Evolutionary conservation across 805 yeast genomes (phyloP).

Genomic region (Spathaspora gorwiae): DNA sequence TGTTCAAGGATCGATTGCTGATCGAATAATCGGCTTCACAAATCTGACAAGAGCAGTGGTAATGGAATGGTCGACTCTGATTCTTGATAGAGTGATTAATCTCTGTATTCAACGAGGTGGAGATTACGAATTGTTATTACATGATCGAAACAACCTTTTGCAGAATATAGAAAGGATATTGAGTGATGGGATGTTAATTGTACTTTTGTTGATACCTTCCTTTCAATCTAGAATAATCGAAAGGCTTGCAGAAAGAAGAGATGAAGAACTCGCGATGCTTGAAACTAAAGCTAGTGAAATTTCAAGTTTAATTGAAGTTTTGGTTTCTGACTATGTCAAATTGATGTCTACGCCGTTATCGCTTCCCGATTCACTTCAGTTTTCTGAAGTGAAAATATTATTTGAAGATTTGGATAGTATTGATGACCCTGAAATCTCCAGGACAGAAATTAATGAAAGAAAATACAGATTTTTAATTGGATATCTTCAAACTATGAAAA

Average conservation of each 20-base stretch:
- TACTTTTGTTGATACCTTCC: conserved; percentile 15
- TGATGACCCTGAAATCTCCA: neutral
- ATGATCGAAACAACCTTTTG: conserved; percentile 5
- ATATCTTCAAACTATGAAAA: conserved; percentile 1
- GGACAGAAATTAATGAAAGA: conserved; percentile 1
- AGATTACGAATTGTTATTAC: conserved; percentile 18
- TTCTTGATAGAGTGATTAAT: conserved; percentile 9
- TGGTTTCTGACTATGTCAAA: conserved; percentile 7
- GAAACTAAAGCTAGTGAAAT: conserved; percentile 3
- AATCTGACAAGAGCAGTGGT: conserved; percentile 1
- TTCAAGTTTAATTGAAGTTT: conserved; percentile 6
- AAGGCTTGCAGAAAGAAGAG: conserved; percentile 14
- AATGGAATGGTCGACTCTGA: neutral
- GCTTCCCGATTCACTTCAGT: conserved; percentile 3
- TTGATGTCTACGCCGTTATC: conserved; percentile 4
- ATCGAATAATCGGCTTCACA: neutral
- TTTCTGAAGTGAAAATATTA: neutral
- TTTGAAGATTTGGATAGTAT: neutral
- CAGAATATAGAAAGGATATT: conserved; percentile 12
- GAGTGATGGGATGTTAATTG: conserved; percentile 15
- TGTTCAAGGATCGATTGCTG: neutral
- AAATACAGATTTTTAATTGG: conserved; percentile 1
- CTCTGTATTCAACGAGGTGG: conserved; percentile 16
- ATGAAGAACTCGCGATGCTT: conserved; percentile 14
- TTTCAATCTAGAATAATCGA: conserved; percentile 8